These are phyloP conservation scores for Strigomonas oncopelti DNA, from an alignment of 208 protist species.

Conservation along the genomic window DNA sequence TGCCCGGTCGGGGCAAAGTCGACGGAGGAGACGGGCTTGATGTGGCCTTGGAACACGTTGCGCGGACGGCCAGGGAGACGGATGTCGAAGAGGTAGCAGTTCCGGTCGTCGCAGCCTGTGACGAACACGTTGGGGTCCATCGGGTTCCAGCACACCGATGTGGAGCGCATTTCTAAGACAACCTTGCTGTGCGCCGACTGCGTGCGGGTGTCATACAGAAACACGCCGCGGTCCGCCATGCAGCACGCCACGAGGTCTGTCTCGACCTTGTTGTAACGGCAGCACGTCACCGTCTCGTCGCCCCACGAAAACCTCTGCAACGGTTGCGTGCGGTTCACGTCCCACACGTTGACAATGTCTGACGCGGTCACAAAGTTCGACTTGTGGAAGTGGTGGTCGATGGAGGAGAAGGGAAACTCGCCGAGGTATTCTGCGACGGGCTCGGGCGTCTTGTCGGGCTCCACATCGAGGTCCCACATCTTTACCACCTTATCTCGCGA, in stretches of 20 bases:
- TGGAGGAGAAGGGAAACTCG: slow-evolving; percentile 87
- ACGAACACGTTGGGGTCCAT: slow-evolving; percentile 98
- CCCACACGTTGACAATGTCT: slow-evolving; percentile 89
- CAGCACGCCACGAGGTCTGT: slow-evolving; percentile 87
- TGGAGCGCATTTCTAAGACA: slow-evolving; percentile 91
- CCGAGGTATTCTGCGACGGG: slow-evolving; percentile 89
- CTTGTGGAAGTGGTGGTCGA: slow-evolving; percentile 92
- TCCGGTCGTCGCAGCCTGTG: slow-evolving; percentile 95
- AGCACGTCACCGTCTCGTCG: slow-evolving; percentile 85
- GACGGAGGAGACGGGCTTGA: slow-evolving; percentile 90
- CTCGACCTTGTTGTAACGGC: slow-evolving; percentile 94
- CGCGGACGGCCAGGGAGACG: slow-evolving; percentile 89
- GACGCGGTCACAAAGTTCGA: slow-evolving; percentile 91
- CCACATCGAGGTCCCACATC: slow-evolving; percentile 92
- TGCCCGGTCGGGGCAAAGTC: slow-evolving; percentile 96
- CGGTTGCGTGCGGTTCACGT: slow-evolving; percentile 91
- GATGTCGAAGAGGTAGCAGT: slow-evolving; percentile 98
- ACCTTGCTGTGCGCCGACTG: slow-evolving; percentile 91
- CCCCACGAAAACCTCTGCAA: slow-evolving; percentile 94
- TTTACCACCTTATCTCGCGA: slow-evolving; percentile 95
- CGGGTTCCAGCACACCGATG: slow-evolving; percentile 95
- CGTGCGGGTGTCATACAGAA: slow-evolving; percentile 93
- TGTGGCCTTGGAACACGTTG: slow-evolving; percentile 95
- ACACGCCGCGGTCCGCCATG: slow-evolving; percentile 91
- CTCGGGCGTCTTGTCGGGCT: slow-evolving; percentile 33